Conservation (phyloP, 352 stramenopile species). For the Plasmopara halstedii region DNA sequence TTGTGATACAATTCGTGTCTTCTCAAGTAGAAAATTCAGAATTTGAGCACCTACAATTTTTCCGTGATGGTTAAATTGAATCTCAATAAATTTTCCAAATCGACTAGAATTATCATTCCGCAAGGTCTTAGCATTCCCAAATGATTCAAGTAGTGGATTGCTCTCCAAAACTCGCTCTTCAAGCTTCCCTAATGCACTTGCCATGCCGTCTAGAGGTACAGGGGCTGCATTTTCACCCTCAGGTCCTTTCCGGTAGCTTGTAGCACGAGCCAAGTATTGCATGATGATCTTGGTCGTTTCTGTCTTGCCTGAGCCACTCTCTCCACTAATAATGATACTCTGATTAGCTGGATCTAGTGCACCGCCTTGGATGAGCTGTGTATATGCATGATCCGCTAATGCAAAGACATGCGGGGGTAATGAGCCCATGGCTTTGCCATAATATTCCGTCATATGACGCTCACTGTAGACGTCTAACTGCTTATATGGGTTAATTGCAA, state of each 20-base stretch:
- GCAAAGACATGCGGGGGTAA: constrained; percentile 89
- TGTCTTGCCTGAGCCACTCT: constrained; percentile 86
- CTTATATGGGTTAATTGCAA: constrained; percentile 91
- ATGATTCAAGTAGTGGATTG: constrained; percentile 85
- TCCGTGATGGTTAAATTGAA: constrained; percentile 91
- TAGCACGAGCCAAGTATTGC: constrained; percentile 79
- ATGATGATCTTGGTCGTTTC: constrained; percentile 92
- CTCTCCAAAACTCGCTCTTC: constrained; percentile 84
- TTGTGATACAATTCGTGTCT: constrained; percentile 86
- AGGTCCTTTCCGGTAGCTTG: constrained; percentile 53
- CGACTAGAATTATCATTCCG: constrained; percentile 96
- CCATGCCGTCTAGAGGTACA: constrained; percentile 43
- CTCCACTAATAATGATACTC: constrained; percentile 90
- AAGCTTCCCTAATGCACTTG: constrained; percentile 81
- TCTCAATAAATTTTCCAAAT: constrained; percentile 98
- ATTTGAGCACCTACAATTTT: constrained; percentile 88
- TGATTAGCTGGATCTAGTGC: constrained; percentile 81
- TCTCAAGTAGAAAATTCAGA: constrained; percentile 88
- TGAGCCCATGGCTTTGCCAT: constrained; percentile 68
- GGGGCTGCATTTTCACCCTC: constrained; percentile 11
- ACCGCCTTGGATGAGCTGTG: constrained; percentile 78
- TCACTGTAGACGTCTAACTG: constrained; percentile 68
- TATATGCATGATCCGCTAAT: constrained; percentile 84
- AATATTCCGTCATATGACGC: constrained; percentile 84
- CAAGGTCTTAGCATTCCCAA: constrained; percentile 91